Evolutionary conservation across 2,329 filamentous ascomycete species (phyloP).

Genomic region (Aspergillus glaucus): DNA sequence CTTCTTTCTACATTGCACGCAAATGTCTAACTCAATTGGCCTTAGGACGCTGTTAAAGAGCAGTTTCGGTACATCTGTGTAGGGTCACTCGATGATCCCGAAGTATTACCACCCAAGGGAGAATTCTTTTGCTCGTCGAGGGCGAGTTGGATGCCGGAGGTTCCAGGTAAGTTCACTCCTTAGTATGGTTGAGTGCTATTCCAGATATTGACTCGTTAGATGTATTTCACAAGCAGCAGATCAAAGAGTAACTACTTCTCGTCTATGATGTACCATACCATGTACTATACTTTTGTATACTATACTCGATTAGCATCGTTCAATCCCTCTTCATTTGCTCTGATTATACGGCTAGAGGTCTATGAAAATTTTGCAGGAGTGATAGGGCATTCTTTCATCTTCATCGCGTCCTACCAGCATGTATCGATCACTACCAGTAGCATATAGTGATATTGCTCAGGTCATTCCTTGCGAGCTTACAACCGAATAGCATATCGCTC

Average conservation of each 20-base stretch:
- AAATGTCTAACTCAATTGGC: slow-evolving; percentile 1
- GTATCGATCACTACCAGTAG: too few species aligned
- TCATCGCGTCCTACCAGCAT: too few species aligned
- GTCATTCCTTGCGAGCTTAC: too few species aligned
- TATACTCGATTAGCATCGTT: too few species aligned
- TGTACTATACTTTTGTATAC: too few species aligned
- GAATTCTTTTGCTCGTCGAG: slow-evolving; percentile 50
- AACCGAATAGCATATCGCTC: too few species aligned
- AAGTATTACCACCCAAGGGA: slow-evolving; percentile 46
- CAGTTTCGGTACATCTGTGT: slow-evolving; percentile 41
- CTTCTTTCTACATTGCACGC: background rate
- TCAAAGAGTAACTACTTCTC: slow-evolving; percentile 32
- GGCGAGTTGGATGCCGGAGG: slow-evolving; percentile 47
- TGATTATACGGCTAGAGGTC: too few species aligned
- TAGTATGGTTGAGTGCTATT: background rate
- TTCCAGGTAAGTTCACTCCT: slow-evolving; percentile 36
- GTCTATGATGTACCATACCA: background rate
- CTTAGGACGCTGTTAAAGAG: slow-evolving; percentile 26
- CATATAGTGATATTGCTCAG: too few species aligned
- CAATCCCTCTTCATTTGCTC: too few species aligned
- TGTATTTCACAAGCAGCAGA: slow-evolving; percentile 43
- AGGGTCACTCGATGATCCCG: slow-evolving; percentile 46
- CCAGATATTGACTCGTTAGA: slow-evolving; percentile 20
- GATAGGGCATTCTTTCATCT: too few species aligned
- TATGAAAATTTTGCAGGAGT: too few species aligned